Evolutionary conservation across 768 basidiomycete genomes (phyloP), one percentile per base, ranked within the genome.

Genomic region (Rubroboletus satanas): DNA sequence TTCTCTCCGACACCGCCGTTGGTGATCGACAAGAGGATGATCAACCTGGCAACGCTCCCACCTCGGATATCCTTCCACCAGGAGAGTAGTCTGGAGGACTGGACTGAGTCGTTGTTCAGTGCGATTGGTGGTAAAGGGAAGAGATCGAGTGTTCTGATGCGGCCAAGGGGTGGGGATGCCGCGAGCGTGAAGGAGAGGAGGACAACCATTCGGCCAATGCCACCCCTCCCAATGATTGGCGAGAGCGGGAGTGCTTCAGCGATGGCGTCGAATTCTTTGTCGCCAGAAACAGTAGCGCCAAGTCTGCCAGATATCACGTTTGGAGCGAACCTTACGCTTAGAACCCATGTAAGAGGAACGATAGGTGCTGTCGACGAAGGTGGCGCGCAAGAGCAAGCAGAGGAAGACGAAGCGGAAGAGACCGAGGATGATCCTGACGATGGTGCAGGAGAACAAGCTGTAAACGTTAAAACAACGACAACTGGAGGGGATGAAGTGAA

Each of bases 1-100:
- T 14, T 57, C 48, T 57, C 57, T 21, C 66, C 62, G 49, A 72
- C 58, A 33, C 70, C 68, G 14, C 71, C 74, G 35, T 57, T 75
- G 11, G 62, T 72, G 43, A 62, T 73, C 37, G 68, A 67, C 52
- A 65, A 66, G 51, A 56, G 52, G 43, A 7, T 62, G 39, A 23
- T 49, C 31, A 62, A 59, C 44, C 35, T 64, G n/a, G 62, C 58
- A 11, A 56, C 45, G 17, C 31, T 63, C 31, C 79, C 84, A 0
- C 84, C 84, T 11, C 77, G 84, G 14, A 62, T 85, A 31, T 84
- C 83, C 5, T 71, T 84, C 29, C 80, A 82, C 54, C 73, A 74
- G 35, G 77, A 79, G 49, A 52, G 55, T 11, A 82, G 78, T 57
- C 70, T 84, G 28, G 73, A 76, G 10, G 74, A 74, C 28, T 85